Evolutionary conservation across 441 rosid genomes (phyloP), one percentile per base, ranked within the genome.

Genomic region (Monsonia emarginata): DNA sequence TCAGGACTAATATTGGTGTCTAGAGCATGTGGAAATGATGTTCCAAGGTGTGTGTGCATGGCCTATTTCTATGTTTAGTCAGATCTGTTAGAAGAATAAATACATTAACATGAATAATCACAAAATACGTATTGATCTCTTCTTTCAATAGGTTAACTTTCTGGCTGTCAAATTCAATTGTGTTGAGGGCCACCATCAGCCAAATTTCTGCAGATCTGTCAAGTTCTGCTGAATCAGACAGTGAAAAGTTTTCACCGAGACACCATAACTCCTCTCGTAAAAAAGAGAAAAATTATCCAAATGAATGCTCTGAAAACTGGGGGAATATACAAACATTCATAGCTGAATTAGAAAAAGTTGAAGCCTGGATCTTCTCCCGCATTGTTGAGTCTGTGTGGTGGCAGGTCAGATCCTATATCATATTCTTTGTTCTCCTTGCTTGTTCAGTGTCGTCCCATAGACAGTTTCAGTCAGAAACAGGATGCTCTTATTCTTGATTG

Each of bases 1-100:
- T 94, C 96, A 14, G 94, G 96, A 64, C 74, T 94, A 67, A 81
- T 86, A 70, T 76, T 87, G 75, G 94, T 84, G 3, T 88, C 96
- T 62, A 94, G 86, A 80, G 95, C 97, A 56, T 94, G 99, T 73
- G 97, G 97, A 65, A 88, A 91, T 70, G 97, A 94, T 75, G 96
- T 91, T 67, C 90, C 99, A 8, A 94, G 98, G 98, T 93, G 83
- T 48, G 30, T 13, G 2, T 38, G 14, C 87, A 63, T 84, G 3
- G 34, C 60, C 60, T 30, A 11, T 25, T 54, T 54, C 60, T 24
- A 14, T 24, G 28, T 22, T 24, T 54, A 54, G 9, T 24, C n/a
- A 4, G 11, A 22, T 54, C n/a, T n/a, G n/a, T n/a, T n/a, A n/a
- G n/a, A n/a, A n/a, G n/a, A n/a, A n/a, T n/a, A n/a, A n/a, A n/a